Base-by-base conservation (phyloP, 2,329 filamentous ascomycete species). In the Trichoderma sp. region DNA sequence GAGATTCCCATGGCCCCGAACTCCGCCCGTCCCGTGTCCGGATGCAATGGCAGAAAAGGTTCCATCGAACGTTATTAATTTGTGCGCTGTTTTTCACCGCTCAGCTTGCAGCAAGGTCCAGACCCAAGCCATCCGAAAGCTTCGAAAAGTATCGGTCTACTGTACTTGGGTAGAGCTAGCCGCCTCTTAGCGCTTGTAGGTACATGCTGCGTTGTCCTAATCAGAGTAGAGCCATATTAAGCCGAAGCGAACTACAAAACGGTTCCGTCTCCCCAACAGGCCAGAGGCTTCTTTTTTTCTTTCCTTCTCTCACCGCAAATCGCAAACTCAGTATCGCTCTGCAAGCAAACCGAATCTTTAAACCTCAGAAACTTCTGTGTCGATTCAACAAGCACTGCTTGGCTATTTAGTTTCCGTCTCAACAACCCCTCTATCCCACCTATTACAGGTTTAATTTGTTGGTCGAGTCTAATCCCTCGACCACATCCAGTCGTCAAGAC, bases 401-500 rank as follows among this genome's bases (percentile, higher is more conserved):
- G 65, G 52, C 47, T 31, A n/a, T 21, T 61, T 14, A 33, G 19
- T n/a, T 58, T 59, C 19, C 8, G 13, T 37, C 24, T 59, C 63
- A 35, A 10, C 37, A 64, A 57, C 37, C 58, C 69, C 58, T 61
- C 49, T 24, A 62, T 47, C 53, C 58, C 53, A 64, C 69, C 69
- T 67, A 27, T 24, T 47, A 60, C 62, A 62, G 62, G 56, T 52
- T 21, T 68, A 70, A 70, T 70, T 67, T 63, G 59, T 73, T 71
- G 86, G 87, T 87, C 87, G 86, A 87, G 85, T 68, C 72, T 71
- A 76, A 73, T 75, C 68, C 77, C 79, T 82, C 89, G 88, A 84
- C 91, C 89, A 83, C 82, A 74, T 72, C 78, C 78, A 81, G 81
- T 83, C 90, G 91, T 88, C 93, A 97, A 92, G 85, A 97, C 93